These are phyloP conservation scores for Flueggea neowawraea DNA, from an alignment of 441 rosid species.

Conservation along the genomic window DNA sequence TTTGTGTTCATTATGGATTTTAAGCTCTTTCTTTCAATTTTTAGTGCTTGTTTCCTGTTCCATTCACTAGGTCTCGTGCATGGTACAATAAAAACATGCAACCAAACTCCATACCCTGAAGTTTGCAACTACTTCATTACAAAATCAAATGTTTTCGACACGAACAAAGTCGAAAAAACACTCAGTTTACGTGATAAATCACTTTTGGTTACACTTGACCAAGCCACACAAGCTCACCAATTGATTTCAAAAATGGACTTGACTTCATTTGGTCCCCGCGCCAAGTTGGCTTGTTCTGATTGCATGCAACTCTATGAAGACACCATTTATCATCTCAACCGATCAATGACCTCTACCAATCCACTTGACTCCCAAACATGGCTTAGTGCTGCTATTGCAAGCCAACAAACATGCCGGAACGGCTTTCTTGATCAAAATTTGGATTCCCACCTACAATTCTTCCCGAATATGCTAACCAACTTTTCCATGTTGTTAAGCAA, in stretches of 20 bases:
- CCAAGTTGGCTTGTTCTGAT: conserved; percentile 60
- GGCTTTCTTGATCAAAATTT: conserved; percentile 69
- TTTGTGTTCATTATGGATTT: conserved; percentile 22
- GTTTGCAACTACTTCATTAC: conserved; percentile 40
- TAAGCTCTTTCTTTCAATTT: conserved; percentile 14
- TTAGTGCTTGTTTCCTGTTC: conserved; percentile 16
- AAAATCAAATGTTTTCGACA: conserved; percentile 8
- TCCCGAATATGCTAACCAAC: conserved; percentile 29
- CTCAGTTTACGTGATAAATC: conserved; percentile 39
- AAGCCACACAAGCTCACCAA: conserved; percentile 46
- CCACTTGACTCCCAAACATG: conserved; percentile 63
- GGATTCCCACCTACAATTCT: conserved; percentile 30
- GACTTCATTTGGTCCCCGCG: conserved; percentile 33
- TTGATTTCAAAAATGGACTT: conserved; percentile 37
- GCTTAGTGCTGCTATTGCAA: conserved; percentile 79
- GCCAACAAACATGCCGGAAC: conserved; percentile 74
- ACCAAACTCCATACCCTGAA: conserved; percentile 56
- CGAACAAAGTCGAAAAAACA: conserved; percentile 20
- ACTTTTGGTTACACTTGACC: conserved; percentile 41
- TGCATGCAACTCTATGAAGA: conserved; percentile 71
- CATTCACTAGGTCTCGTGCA: conserved; percentile 19
- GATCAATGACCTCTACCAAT: conserved; percentile 37
- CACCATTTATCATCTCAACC: conserved; percentile 44
- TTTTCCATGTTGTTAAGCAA: conserved; percentile 63
- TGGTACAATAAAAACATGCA: conserved; percentile 43